Percentiles rank a stretch among this genome's conserved stretches.
phyloP scores from a whole-genome alignment of 2,329 filamentous ascomycete species.

The Exophiala sideris region DNA sequence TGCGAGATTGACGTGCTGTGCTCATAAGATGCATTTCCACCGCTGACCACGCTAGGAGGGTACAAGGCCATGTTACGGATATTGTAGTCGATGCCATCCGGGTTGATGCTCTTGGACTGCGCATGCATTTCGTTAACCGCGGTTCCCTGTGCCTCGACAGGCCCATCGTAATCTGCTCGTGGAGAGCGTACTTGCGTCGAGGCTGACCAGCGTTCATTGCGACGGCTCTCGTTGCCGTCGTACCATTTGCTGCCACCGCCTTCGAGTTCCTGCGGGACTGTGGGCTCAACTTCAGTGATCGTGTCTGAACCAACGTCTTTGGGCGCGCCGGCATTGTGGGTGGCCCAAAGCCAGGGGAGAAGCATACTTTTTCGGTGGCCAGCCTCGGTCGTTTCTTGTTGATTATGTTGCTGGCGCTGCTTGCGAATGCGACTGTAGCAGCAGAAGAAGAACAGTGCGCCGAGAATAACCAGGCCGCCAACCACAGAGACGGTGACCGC shows the following conservation, averaged over 20 bases:
- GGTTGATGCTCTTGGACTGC: neutral
- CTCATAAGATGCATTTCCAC: neutral
- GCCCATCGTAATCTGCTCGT: neutral
- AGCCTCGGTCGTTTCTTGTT: neutral
- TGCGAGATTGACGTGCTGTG: too few species aligned
- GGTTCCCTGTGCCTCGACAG: constrained; percentile 6
- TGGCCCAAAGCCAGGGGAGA: constrained; percentile 8
- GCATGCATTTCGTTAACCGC: constrained; percentile 8
- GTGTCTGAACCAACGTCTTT: constrained; percentile 12
- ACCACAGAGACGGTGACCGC: constrained; percentile 60
- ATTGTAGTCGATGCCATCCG: constrained; percentile 11
- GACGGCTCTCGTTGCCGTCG: neutral
- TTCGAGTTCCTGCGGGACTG: constrained; percentile 2
- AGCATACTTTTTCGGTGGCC: constrained; percentile 5
- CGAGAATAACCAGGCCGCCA: constrained; percentile 52
- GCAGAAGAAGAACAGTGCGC: constrained; percentile 53
- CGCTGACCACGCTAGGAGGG: constrained; percentile 12
- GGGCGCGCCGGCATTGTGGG: neutral
- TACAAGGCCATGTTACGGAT: constrained; percentile 8
- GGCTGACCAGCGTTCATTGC: constrained; percentile 6
- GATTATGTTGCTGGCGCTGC: neutral
- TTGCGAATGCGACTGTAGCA: constrained; percentile 35
- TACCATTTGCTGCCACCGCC: neutral
- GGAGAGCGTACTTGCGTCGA: constrained; percentile 9
- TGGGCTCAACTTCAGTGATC: constrained; percentile 11